These are phyloP conservation scores for Penicillium sp. DNA, from an alignment of 2,329 filamentous ascomycete species.

Conservation along the genomic window DNA sequence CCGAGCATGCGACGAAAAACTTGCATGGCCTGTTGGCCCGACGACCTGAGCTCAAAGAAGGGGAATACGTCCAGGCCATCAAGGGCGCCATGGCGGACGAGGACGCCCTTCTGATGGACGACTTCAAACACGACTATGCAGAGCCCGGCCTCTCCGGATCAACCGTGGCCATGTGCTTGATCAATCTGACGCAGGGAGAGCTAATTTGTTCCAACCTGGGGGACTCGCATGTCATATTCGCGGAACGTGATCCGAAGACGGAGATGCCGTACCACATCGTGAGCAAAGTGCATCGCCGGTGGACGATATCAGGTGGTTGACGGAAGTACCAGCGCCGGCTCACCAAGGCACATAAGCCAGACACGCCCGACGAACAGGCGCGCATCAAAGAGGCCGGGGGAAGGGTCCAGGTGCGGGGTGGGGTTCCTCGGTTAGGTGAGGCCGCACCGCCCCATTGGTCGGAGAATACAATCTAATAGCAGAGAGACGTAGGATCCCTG, in stretches of 20 bases:
- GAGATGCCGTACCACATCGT: constrained; percentile 28
- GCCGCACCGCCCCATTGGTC: background rate
- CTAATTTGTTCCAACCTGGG: constrained; percentile 35
- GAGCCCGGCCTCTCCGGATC: constrained; percentile 33
- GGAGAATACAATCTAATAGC: background rate
- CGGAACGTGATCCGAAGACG: constrained; percentile 28
- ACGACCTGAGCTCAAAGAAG: constrained; percentile 30
- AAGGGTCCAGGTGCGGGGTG: constrained; percentile 22
- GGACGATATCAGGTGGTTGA: background rate
- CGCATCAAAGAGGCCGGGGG: constrained; percentile 36
- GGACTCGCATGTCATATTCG: constrained; percentile 37
- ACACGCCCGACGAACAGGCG: constrained; percentile 25
- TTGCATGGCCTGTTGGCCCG: constrained; percentile 27
- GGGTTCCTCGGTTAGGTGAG: constrained; percentile 32
- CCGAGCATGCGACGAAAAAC: constrained; percentile 31
- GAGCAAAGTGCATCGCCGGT: background rate
- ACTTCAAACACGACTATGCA: constrained; percentile 23
- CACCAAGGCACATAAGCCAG: constrained; percentile 33
- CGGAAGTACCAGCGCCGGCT: constrained; percentile 28
- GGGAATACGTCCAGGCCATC: constrained; percentile 32
- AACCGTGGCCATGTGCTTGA: constrained; percentile 34
- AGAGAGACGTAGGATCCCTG: constrained; percentile 23
- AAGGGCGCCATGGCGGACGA: constrained; percentile 30
- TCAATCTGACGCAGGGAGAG: constrained; percentile 33
- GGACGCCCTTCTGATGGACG: constrained; percentile 28